phyloP scores from a whole-genome alignment of 805 yeast species.

The Millerago galiae region DNA sequence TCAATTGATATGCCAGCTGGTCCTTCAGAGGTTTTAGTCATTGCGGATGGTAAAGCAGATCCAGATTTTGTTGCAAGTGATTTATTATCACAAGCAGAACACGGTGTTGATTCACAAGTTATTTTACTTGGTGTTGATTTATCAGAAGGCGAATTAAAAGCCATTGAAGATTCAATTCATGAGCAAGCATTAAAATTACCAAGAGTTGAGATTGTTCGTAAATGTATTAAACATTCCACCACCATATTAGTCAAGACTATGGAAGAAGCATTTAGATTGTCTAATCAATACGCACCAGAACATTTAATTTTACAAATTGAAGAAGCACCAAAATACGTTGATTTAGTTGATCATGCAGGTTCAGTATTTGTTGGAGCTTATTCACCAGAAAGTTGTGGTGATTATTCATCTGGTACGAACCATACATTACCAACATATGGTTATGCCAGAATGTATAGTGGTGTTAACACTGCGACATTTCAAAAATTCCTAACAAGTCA shows the following conservation, averaged over 20 bases:
- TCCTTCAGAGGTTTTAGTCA: constrained; percentile 95
- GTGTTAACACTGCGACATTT: constrained; percentile 94
- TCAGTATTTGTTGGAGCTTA: constrained; percentile 93
- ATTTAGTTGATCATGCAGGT: constrained; percentile 85
- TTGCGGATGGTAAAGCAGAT: constrained; percentile 83
- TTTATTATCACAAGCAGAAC: constrained; percentile 96
- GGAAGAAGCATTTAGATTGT: constrained; percentile 79
- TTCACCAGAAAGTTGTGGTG: constrained; percentile 98
- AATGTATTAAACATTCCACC: constrained; percentile 88
- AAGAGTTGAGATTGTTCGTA: constrained; percentile 86
- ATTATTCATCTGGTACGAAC: constrained; percentile 96
- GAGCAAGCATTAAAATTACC: constrained; percentile 80
- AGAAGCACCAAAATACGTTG: constrained; percentile 67
- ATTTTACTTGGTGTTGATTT: constrained; percentile 79
- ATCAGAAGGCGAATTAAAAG: constrained; percentile 49
- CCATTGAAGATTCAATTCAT: constrained; percentile 77
- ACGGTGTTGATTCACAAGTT: constrained; percentile 97
- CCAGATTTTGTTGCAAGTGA: constrained; percentile 97
- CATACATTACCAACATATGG: constrained; percentile 99
- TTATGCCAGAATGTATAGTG: constrained; percentile 94
- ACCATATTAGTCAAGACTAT: constrained; percentile 62
- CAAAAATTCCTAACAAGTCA: constrained; percentile 94
- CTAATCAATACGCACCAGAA: constrained; percentile 95
- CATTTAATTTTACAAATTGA: constrained; percentile 90
- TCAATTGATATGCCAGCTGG: constrained; percentile 99